Conservation (phyloP, 2,329 filamentous ascomycete species). For the Trichophaea hybrida region DNA sequence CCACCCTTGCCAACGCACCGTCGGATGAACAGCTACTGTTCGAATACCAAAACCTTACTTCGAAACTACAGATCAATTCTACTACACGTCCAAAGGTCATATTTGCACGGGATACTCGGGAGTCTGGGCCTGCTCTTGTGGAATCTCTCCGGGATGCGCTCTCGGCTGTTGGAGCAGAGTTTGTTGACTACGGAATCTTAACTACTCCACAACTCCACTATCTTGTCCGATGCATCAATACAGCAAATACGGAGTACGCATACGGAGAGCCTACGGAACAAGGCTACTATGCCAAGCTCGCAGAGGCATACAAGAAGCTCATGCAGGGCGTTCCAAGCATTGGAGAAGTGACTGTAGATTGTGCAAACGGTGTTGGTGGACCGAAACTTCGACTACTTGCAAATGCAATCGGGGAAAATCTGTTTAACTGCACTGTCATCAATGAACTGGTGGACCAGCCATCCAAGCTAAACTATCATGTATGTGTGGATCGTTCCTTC, state of each 20-base stretch:
- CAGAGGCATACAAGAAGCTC: conserved; percentile 67
- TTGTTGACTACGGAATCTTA: conserved; percentile 74
- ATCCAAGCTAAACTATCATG: conserved; percentile 75
- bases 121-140: conserved; percentile 74
- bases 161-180: conserved; percentile 57
- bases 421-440: conserved; percentile 68
- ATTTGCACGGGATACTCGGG: conserved; percentile 82
- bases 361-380: conserved; percentile 90
- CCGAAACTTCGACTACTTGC: conserved; percentile 78
- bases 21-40: conserved; percentile 60
- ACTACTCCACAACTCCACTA: conserved; percentile 99
- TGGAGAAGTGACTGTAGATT: conserved; percentile 72
- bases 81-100: conserved; percentile 61
- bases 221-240: conserved; percentile 86
- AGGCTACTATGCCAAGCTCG: conserved; percentile 90
- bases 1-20: conserved; percentile 71
- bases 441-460: conserved; percentile 89
- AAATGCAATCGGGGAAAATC: conserved; percentile 60
- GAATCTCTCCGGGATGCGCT: conserved; percentile 66
- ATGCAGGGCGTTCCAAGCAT: conserved; percentile 56
- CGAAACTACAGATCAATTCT: conserved; percentile 61
- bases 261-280: conserved; percentile 82
- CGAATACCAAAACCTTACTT: conserved; percentile 60
- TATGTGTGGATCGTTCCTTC: conserved; percentile 31
- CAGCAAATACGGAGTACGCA: conserved; percentile 58